Conservation (phyloP, 352 stramenopile genomes). For the Phytopythium mirpurense region DNA sequence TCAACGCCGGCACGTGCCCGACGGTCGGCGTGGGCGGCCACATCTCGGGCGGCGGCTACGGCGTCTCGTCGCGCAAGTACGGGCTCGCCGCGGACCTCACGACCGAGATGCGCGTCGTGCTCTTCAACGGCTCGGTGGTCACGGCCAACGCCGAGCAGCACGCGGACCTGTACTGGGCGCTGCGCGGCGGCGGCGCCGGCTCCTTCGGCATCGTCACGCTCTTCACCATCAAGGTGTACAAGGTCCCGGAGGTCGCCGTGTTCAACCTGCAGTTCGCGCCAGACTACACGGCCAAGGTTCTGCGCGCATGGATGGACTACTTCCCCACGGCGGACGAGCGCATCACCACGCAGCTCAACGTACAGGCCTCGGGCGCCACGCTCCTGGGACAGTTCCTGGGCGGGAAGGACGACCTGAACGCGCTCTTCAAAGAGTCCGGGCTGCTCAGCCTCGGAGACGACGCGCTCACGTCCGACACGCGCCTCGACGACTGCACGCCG, state of each 20-base stretch:
- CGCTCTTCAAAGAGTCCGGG: constrained; percentile 28
- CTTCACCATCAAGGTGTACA: constrained; percentile 45
- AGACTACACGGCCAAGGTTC: constrained; percentile 22
- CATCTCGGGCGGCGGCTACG: constrained; percentile 50
- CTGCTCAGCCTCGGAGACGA: constrained; percentile 18
- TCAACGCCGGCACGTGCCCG: constrained; percentile 47
- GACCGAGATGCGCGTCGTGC: constrained; percentile 37
- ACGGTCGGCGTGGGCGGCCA: constrained; percentile 47
- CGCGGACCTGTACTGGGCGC: constrained; percentile 40
- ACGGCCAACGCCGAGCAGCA: constrained; percentile 33
- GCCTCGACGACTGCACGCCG: constrained; percentile 35
- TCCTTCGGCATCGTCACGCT: constrained; percentile 53
- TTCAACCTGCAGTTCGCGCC: constrained; percentile 40
- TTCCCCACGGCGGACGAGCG: constrained; percentile 36
- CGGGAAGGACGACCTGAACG: constrained; percentile 23
- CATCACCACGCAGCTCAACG: constrained; percentile 50
- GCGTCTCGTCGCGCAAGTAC: constrained; percentile 39
- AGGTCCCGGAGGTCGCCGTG: constrained; percentile 28
- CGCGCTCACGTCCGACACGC: constrained; percentile 28
- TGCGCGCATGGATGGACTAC: constrained; percentile 49
- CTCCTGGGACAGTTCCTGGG: constrained; percentile 43
- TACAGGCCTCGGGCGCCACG: constrained; percentile 22
- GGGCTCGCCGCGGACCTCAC: constrained; percentile 42
- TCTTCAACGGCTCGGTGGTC: constrained; percentile 35
- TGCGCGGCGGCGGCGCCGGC: constrained; percentile 40